Conservation (phyloP, 2,329 filamentous ascomycete genomes). For the Drechslerella dactyloides region DNA sequence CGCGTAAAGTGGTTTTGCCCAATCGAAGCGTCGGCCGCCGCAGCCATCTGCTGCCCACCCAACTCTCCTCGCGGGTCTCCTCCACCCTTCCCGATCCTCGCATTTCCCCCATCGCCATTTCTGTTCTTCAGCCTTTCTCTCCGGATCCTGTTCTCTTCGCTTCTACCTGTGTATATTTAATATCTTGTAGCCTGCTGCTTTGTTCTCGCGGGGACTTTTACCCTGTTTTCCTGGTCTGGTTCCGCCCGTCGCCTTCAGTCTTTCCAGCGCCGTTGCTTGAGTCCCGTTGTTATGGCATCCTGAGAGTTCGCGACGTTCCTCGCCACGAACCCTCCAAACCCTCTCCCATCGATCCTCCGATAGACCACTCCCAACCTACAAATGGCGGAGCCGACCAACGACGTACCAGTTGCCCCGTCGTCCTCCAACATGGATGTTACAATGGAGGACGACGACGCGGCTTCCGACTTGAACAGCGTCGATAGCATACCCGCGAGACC, state of each 20-base stretch:
- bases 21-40: not conserved
- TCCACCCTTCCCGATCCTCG: conserved; percentile 1
- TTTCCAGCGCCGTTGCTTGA: conserved; percentile 9
- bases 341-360: conserved; percentile 10
- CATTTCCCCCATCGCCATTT: conserved; percentile 8
- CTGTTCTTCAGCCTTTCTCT: conserved; percentile 11
- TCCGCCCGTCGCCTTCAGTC: not conserved
- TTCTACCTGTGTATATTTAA: conserved; percentile 1
- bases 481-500: conserved; percentile 67
- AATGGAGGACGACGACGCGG: conserved; percentile 50
- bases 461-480: conserved; percentile 57
- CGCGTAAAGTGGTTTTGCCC: conserved; percentile 35
- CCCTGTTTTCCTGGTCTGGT: not conserved
- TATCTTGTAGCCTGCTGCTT: not conserved
- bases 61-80: not conserved
- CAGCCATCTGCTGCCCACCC: not conserved
- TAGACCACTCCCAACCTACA: conserved; percentile 3
- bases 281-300: conserved; percentile 44
- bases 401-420: conserved; percentile 8
- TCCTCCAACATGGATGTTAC: conserved; percentile 22
- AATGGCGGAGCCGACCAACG: conserved; percentile 24
- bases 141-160: conserved; percentile 4
- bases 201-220: not conserved
- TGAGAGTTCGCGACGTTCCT: conserved; percentile 13
- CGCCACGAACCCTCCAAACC: conserved; percentile 8